A percentile compares a stretch with the other conserved stretches of the same genome.
Evolutionary conservation across 768 basidiomycete genomes (phyloP).

Genomic region (Daedaleopsis sinensis): DNA sequence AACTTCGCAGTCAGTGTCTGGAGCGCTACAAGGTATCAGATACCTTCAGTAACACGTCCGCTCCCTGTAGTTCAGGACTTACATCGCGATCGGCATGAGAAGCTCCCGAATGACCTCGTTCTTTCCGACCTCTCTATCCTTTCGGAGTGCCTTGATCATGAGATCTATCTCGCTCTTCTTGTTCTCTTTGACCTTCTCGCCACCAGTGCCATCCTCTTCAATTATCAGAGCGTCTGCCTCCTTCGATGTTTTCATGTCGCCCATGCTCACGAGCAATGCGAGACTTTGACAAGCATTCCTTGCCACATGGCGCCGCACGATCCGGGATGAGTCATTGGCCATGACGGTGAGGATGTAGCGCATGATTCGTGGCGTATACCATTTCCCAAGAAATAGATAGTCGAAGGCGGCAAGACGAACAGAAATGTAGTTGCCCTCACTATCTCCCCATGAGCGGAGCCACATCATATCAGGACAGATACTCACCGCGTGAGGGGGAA

Average conservation of each 20-base stretch:
- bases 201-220: constrained; percentile 80
- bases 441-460: constrained; percentile 35
- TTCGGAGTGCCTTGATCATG: constrained; percentile 85
- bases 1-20: constrained; percentile 83
- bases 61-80: constrained; percentile 28
- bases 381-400: constrained; percentile 85
- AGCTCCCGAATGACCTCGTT: constrained; percentile 78
- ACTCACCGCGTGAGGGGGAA: constrained; percentile 87
- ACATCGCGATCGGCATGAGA: constrained; percentile 84
- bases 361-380: constrained; percentile 85
- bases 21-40: constrained; percentile 48
- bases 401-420: constrained; percentile 95
- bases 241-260: constrained; percentile 84
- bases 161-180: constrained; percentile 84
- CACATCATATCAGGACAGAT: not conserved
- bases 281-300: constrained; percentile 85
- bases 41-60: not conserved
- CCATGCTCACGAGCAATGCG: constrained; percentile 83
- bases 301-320: constrained; percentile 86
- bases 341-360: constrained; percentile 87
- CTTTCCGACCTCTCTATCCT: constrained; percentile 84
- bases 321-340: constrained; percentile 80
- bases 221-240: constrained; percentile 79
- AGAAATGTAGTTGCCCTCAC: constrained; percentile 92
- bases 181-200: constrained; percentile 70